Base-by-base conservation (phyloP, 1,284 basidiomycete genomes). In the Meira nashicola region DNA sequence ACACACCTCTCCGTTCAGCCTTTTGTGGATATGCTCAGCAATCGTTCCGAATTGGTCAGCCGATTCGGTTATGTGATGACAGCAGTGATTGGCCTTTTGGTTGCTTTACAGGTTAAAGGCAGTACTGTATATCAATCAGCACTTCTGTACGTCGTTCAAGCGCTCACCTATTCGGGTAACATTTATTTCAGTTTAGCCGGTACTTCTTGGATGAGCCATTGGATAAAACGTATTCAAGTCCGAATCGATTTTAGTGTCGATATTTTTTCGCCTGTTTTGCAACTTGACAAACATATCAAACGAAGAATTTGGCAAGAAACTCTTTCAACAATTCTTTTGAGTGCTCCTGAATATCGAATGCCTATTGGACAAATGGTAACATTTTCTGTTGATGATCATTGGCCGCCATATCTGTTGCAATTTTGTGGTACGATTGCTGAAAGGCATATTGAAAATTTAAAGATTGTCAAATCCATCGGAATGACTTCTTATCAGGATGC, bases 231-330 rank as follows among this genome's bases (percentile, higher is more conserved):
- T 43, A 70, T 85, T 38, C 83, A 85, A 19, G 81, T 82, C 38
- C 83, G 88, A 21, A 82, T 90, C 43, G 88, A 90, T 77, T 89
- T 89, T 76, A 87, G 87, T 74, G 84, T 89, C 64, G 88, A 89
- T 74, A 83, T 89, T 54, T 89, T 89, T 73, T 89, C 87, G n/a
- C 87, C 87, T 28, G 80, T 83, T 83, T 77, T 90, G 60, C 85
- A 89, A 75, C 77, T 87, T 46, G 83, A 85, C 0, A 77, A 84
- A 64, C 89, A 91, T 71, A 82, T 84, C 40, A 85, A 82, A 62
- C 83, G 88, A 11, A 83, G 89, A 5, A 87, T 90, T n/a, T 89
- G 88, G 88, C 87, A 90, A 72, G 89, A 91, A 76, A 83, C 87
- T 7, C 81, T 90, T 28, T 85, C 87, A 0, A 84, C 85, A 0